Percentiles rank a stretch among this genome's conserved stretches.
Evolutionary conservation across 1,139 yeast genomes (phyloP).

Genomic region (Hansenula sp.): DNA sequence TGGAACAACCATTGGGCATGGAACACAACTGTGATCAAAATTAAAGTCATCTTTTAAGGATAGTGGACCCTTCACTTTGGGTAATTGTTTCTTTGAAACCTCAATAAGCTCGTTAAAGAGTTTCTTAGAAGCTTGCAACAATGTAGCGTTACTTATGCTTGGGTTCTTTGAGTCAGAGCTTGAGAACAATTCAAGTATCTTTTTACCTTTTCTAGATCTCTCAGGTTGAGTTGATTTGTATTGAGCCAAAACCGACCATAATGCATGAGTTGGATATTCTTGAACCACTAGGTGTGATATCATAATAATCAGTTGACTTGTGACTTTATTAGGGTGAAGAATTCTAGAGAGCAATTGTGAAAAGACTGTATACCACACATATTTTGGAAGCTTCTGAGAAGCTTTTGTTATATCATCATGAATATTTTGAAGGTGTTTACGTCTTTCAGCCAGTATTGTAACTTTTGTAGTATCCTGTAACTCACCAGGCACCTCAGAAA

Average conservation of each 20-base stretch:
- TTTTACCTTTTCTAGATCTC: constrained; percentile 51
- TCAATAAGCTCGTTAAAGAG: constrained; percentile 27
- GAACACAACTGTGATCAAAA: constrained; percentile 46
- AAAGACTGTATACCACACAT: constrained; percentile 79
- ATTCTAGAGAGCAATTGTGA: constrained; percentile 85
- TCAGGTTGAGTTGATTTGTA: constrained; percentile 58
- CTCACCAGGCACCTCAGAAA: constrained; percentile 10
- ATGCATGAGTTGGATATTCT: constrained; percentile 74
- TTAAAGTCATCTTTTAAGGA: constrained; percentile 43
- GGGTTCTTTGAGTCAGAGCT: constrained; percentile 12
- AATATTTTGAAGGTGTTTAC: constrained; percentile 39
- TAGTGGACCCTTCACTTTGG: constrained; percentile 12
- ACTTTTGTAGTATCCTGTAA: constrained; percentile 11
- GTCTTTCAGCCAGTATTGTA: constrained; percentile 28
- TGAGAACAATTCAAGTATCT: constrained; percentile 31
- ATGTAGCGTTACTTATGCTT: constrained; percentile 8
- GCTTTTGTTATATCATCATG: constrained; percentile 50
- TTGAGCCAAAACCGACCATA: constrained; percentile 83
- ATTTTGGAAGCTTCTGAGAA: constrained; percentile 46
- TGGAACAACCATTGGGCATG: constrained; percentile 77
- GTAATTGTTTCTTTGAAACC: constrained; percentile 32
- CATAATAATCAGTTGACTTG: constrained; percentile 50
- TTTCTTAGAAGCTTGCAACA: constrained; percentile 22
- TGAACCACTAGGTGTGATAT: constrained; percentile 54
- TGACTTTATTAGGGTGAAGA: constrained; percentile 54